phyloP scores from a whole-genome alignment of 2,329 filamentous ascomycete genomes.

The Scedosporium aurantiacum region DNA sequence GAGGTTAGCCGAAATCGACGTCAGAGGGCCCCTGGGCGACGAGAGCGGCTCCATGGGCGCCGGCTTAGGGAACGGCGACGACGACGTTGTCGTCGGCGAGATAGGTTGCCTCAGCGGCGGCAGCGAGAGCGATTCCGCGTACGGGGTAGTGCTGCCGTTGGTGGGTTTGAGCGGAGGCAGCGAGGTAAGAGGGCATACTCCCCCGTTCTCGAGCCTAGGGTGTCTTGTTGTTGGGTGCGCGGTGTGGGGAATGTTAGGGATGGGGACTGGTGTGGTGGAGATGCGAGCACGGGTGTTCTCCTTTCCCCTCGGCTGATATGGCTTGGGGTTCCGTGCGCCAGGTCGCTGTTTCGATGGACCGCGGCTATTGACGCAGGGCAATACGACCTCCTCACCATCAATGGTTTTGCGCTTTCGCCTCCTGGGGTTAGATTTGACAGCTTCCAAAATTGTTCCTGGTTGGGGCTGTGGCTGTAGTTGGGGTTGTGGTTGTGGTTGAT shows the following conservation, averaged over 20 bases:
- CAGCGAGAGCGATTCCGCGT: constrained; percentile 12
- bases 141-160: background rate
- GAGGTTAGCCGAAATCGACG: constrained; percentile 21
- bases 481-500: background rate
- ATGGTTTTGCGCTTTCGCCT: constrained; percentile 36
- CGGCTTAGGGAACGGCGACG: constrained; percentile 13
- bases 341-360: background rate
- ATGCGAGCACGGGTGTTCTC: background rate
- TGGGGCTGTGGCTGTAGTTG: background rate
- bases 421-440: constrained; percentile 38
- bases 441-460: constrained; percentile 32
- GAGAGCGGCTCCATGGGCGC: constrained; percentile 20
- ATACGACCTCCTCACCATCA: constrained; percentile 24
- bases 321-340: constrained; percentile 9
- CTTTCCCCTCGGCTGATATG: background rate
- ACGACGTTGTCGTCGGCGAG: constrained; percentile 10
- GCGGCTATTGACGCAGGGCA: constrained; percentile 13
- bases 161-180: background rate
- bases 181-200: background rate
- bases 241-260: background rate
- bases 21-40: constrained; percentile 17
- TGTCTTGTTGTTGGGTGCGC: background rate
- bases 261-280: background rate
- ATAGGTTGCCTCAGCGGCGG: constrained; percentile 18
- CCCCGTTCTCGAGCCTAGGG: background rate